Conservation (phyloP, 2,329 filamentous ascomycete species). For the Fusarium sp. region DNA sequence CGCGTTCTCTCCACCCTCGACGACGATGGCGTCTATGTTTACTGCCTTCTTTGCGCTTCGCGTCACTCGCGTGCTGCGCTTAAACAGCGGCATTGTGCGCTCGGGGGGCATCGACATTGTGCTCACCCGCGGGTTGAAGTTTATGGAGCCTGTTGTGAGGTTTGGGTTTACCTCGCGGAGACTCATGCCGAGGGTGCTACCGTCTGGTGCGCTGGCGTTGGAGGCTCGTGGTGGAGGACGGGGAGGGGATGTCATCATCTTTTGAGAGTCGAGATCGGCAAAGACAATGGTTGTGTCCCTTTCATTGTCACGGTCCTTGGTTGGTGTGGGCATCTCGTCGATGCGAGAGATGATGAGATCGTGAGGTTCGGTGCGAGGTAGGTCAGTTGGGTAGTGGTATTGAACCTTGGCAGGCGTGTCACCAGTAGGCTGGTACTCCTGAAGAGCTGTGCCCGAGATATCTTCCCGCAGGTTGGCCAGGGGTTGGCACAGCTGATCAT, state of each 20-base stretch:
- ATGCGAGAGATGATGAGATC: constrained; percentile 55
- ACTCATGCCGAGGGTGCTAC: constrained; percentile 52
- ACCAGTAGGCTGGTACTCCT: constrained; percentile 86
- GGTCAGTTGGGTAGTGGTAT: constrained; percentile 79
- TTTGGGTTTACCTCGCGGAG: constrained; percentile 65
- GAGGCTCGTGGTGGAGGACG: constrained; percentile 47
- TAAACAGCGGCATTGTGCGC: constrained; percentile 57
- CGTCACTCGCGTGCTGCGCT: constrained; percentile 53
- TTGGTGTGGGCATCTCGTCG: constrained; percentile 45
- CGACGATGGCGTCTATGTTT: constrained; percentile 38
- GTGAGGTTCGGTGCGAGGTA: constrained; percentile 74
- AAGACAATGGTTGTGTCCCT: constrained; percentile 54
- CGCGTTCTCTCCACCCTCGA: constrained; percentile 62
- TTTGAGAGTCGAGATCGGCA: constrained; percentile 48
- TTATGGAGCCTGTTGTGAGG: constrained; percentile 48
- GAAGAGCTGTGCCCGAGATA: constrained; percentile 69
- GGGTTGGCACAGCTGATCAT: constrained; percentile 68
- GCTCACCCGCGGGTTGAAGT: constrained; percentile 55
- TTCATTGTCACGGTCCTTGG: constrained; percentile 42
- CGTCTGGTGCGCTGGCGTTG: constrained; percentile 40
- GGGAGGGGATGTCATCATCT: constrained; percentile 43
- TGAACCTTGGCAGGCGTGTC: constrained; percentile 81
- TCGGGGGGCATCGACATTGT: constrained; percentile 53
- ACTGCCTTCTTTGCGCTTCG: constrained; percentile 47
- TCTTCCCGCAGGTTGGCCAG: constrained; percentile 73